Base-by-base conservation (phyloP, 768 basidiomycete genomes). In the Russula lepida region DNA sequence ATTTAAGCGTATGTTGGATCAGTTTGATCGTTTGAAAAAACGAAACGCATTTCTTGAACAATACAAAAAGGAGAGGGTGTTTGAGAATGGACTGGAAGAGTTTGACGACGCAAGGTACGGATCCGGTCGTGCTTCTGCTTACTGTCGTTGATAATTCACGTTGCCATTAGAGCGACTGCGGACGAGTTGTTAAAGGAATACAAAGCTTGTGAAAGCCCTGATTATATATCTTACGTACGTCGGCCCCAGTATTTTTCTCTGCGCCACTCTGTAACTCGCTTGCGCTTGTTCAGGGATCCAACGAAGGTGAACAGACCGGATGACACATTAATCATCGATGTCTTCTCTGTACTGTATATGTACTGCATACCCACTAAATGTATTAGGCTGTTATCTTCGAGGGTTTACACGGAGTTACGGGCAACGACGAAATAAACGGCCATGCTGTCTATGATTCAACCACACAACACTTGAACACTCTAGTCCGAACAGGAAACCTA, bases 11-110 rank as follows among this genome's bases (percentile, higher is more conserved):
- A 95, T 95, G 85, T 75, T 98, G 54, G 89, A 95, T 69, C 95
- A 98, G 72, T 99, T 92, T 71, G 95, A 98, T 69, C 80, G 84
- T 44, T 76, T 98, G 52, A 76, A 85, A 59, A 89, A 85, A 73
- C 81, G 92, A 50, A 95, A 95, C 69, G 97, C 97, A 2, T 98
- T 95, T 73, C 73, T 99, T 74, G 94, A 98, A 58, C 92, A 95
- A 71, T 99, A 98, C 78, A 97, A 95, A 78, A 93, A 92, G 71
- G 94, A 98, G 73, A 88, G 88, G 70, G 86, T 95, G 79, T 99
- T 99, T 71, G 88, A 89, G 71, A 88, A 95, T 71, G 86, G 86
- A 2, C 72, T 98, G 65, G 92, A 95, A 65, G 95, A 98, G 74
- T 98, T 99, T 72, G 95, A 98, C 68, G 93, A 97, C 74, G 89